Evolutionary conservation across 495 filamentous ascomycete genomes (phyloP).

Genomic region (Penicillium robsamsonii): DNA sequence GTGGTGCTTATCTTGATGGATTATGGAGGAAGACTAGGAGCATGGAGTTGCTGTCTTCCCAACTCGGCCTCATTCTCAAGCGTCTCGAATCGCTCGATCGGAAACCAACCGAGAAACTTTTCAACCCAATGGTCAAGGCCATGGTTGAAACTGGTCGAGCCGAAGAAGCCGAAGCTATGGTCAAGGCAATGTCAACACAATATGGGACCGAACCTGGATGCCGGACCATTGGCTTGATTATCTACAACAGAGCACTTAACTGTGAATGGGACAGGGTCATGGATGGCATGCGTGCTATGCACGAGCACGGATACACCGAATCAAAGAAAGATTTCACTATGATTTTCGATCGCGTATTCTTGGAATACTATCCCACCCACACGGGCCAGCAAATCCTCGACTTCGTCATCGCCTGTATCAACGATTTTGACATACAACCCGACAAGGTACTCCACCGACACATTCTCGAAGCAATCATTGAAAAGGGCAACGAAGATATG

Average conservation of each 20-base stretch:
- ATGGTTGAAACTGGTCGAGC: slow-evolving; percentile 38
- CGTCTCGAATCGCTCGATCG: slow-evolving; percentile 27
- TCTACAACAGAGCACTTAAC: slow-evolving; percentile 36
- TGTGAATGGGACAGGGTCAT: slow-evolving; percentile 46
- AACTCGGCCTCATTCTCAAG: slow-evolving; percentile 33
- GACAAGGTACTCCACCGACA: slow-evolving; percentile 44
- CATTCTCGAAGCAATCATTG: slow-evolving; percentile 41
- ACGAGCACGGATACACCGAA: slow-evolving; percentile 31
- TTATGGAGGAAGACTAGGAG: slow-evolving; percentile 46
- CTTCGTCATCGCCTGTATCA: slow-evolving; percentile 37
- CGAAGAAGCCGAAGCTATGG: slow-evolving; percentile 39
- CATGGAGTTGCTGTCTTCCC: slow-evolving; percentile 36
- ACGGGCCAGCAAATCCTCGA: slow-evolving; percentile 31
- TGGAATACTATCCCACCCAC: slow-evolving; percentile 44
- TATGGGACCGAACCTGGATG: slow-evolving; percentile 34
- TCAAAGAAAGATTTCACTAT: slow-evolving; percentile 29
- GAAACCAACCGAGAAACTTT: slow-evolving; percentile 38
- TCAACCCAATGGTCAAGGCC: slow-evolving; percentile 44
- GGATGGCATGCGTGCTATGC: slow-evolving; percentile 39
- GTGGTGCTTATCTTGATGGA: slow-evolving; percentile 40
- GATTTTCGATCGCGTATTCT: slow-evolving; percentile 44
- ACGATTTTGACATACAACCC: slow-evolving; percentile 36
- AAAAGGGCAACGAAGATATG: slow-evolving; percentile 36
- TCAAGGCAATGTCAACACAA: slow-evolving; percentile 33
- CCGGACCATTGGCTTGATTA: slow-evolving; percentile 40